Evolutionary conservation across 1,284 basidiomycete genomes (phyloP), one percentile per base, ranked within the genome.

Genomic region (Moniliophthora roreri): DNA sequence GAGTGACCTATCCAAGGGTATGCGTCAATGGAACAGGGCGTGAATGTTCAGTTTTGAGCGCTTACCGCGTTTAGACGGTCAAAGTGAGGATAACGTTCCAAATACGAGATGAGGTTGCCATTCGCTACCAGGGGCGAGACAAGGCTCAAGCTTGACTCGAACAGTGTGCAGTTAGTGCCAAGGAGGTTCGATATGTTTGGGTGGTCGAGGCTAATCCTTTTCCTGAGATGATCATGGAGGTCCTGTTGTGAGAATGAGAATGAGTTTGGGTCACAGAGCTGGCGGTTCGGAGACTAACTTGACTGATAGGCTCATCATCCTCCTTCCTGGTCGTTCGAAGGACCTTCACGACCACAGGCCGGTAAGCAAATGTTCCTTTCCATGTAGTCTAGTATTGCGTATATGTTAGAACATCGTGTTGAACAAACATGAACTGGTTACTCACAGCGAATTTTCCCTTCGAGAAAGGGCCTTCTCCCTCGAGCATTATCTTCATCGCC

Each of bases 51-150:
- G 28, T 6, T 6, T 11, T 11, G n/a, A 23, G 7, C 15, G 6
- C 40, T 10, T 39, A 51, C 50, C 4, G 45, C 20, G 20, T 10
- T 40, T 2, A 42, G 26, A 10, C 20, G 41, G 36, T 51, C 40
- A 40, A 36, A 20, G 4, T 28, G 18, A 11, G 54, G 54, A 37
- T 48, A n/a, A 4, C 4, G 13, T 24, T 38, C 50, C 46, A 52
- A 18, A 38, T 52, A 53, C 9, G 3, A 10, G 2, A 49, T 37
- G 15, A 53, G 26, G 38, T 56, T 44, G 3, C 54, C 47, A 38
- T 56, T 46, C 11, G 26, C 23, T 39, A 56, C 49, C 51, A 37
- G 52, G 1, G 54, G 54, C 15, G 51, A 45, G 16, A 56, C 32
- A 6, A 56, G 18, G 24, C 54, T 48, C 23, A 52, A 49, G 15